Conservation (phyloP, 805 yeast species). For the Kregervanrija fluxuum region DNA sequence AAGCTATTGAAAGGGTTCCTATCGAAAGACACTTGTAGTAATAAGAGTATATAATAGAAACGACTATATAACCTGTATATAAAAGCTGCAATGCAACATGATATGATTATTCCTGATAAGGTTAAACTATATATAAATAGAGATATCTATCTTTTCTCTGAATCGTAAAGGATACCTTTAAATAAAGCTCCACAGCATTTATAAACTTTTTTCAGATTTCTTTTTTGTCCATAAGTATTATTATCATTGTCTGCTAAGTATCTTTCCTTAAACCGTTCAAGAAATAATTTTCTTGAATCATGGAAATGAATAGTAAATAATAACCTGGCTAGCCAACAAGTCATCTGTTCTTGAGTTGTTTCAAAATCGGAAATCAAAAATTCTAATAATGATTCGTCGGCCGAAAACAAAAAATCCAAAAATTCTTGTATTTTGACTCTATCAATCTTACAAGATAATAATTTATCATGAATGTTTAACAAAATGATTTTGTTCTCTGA, state of each 20-base stretch:
- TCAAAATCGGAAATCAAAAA: conserved; percentile 7
- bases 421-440: conserved; percentile 12
- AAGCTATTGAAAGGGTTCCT: conserved; percentile 61
- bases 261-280: conserved; percentile 4
- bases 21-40: conserved; percentile 44
- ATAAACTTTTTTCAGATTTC: not conserved
- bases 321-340: conserved; percentile 12
- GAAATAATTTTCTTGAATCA: conserved; percentile 18
- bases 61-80: not conserved
- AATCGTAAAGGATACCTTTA: not conserved
- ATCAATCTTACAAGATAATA: conserved; percentile 9
- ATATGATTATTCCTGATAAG: too few species aligned
- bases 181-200: not conserved
- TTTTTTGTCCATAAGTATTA: not conserved
- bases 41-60: conserved; percentile 4
- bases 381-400: conserved; percentile 4
- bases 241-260: not conserved
- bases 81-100: not conserved
- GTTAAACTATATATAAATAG: not conserved
- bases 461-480: not conserved
- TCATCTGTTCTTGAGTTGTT: not conserved
- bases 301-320: conserved; percentile 15
- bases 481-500: not conserved
- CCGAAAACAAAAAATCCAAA: conserved; percentile 5
- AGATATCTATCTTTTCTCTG: not conserved